Conservation (phyloP, 208 protist species). For the Leishmania mexicana region DNA sequence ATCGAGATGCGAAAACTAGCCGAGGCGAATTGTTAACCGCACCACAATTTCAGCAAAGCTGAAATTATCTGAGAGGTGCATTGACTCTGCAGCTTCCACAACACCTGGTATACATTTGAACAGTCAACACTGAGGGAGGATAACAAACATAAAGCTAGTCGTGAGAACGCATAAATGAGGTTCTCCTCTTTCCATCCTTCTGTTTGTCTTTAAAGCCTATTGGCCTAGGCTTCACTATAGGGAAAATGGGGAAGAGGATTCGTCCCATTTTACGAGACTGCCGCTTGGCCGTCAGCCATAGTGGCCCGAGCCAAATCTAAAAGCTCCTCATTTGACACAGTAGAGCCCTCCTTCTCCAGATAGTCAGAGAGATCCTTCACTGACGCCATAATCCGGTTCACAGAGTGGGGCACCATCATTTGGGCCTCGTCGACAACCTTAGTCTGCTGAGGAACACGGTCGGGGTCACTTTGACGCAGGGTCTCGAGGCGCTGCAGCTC, state of each 20-base stretch:
- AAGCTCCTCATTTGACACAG: conserved; percentile 45
- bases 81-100: background rate
- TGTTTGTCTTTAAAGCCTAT: background rate
- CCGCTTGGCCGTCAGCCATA: conserved; percentile 18
- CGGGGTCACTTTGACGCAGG: conserved; percentile 40
- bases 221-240: background rate
- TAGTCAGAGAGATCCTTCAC: conserved; percentile 69
- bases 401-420: conserved; percentile 82
- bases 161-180: background rate
- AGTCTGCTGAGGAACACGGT: conserved; percentile 73
- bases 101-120: background rate
- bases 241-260: background rate
- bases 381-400: conserved; percentile 59
- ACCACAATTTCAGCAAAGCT: background rate
- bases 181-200: background rate
- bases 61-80: background rate
- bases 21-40: background rate
- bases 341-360: conserved; percentile 48
- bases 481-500: conserved; percentile 57
- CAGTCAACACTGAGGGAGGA: background rate
- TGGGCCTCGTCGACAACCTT: conserved; percentile 71
- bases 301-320: conserved; percentile 30
- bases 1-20: background rate
- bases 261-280: conserved; percentile 21
- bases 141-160: conserved; percentile 1